Percentiles rank a stretch among this genome's conserved stretches.
Conservation (phyloP, 129 eudicot species). For the Flaveria brownii region DNA sequence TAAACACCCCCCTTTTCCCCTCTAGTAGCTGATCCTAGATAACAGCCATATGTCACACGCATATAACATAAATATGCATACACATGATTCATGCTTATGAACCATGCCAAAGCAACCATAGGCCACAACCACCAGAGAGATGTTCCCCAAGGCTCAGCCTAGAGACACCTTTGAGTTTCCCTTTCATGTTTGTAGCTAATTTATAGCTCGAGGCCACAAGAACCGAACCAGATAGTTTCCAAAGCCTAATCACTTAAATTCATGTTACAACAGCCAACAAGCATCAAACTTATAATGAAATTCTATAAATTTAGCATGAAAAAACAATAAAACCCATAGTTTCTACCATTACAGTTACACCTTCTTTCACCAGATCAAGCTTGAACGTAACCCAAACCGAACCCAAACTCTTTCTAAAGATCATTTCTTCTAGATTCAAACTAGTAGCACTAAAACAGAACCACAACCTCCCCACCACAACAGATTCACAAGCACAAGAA, state of each 20-base stretch:
- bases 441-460: neutral
- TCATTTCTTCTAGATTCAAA: neutral
- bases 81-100: neutral
- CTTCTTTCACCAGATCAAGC: neutral
- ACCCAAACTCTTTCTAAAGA: neutral
- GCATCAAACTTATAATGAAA: neutral
- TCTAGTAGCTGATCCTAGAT: neutral
- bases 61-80: neutral
- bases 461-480: neutral
- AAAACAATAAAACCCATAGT: slow-evolving; percentile 1
- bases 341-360: neutral
- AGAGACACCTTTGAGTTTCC: neutral
- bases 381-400: neutral
- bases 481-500: neutral
- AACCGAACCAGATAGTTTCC: neutral
- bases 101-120: neutral
- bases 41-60: neutral
- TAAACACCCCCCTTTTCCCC: neutral
- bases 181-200: neutral
- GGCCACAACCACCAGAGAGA: neutral
- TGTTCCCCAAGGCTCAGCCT: neutral
- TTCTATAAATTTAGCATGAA: neutral
- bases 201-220: neutral
- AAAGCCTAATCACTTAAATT: neutral
- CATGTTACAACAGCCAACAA: neutral